phyloP scores from a whole-genome alignment of 2,329 filamentous ascomycete species.

The Aspergillus neoniger region DNA sequence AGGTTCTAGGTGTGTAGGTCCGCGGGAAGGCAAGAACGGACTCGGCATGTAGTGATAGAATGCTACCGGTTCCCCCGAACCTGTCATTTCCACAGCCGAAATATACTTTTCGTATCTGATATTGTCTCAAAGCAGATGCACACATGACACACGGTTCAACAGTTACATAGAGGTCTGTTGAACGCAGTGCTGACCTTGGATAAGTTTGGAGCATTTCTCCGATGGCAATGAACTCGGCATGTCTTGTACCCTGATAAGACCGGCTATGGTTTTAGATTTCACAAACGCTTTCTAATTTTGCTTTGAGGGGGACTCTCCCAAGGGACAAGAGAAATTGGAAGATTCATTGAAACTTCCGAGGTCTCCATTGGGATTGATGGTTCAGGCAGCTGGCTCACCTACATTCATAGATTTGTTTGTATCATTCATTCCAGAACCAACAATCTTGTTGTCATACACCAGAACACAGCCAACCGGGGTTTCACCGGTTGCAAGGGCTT shows the following conservation, averaged over 20 bases:
- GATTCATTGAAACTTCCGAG: too few species aligned
- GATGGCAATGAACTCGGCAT: conserved; percentile 93
- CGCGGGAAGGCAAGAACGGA: conserved; percentile 36
- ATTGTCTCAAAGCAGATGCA: conserved; percentile 85
- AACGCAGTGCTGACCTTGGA: conserved; percentile 66
- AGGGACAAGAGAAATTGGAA: background rate
- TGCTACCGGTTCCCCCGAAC: conserved; percentile 93
- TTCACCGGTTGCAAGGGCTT: conserved; percentile 82
- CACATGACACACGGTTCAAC: conserved; percentile 99
- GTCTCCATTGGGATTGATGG: background rate
- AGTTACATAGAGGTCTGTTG: conserved; percentile 88
- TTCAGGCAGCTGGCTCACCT: conserved; percentile 24
- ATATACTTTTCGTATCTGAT: conserved; percentile 84
- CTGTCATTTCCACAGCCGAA: conserved; percentile 96
- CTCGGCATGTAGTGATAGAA: conserved; percentile 81
- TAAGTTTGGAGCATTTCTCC: conserved; percentile 65
- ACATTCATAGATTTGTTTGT: conserved; percentile 82
- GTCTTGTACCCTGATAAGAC: conserved; percentile 71
- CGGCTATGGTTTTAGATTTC: background rate
- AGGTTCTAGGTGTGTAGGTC: background rate
- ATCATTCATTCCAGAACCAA: conserved; percentile 93
- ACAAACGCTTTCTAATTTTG: background rate
- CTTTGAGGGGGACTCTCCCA: background rate
- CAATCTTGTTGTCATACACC: conserved; percentile 74
- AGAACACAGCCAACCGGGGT: conserved; percentile 97